phyloP scores from a whole-genome alignment of 176 grass and related monocot genomes.

The Aechmea fasciata region DNA sequence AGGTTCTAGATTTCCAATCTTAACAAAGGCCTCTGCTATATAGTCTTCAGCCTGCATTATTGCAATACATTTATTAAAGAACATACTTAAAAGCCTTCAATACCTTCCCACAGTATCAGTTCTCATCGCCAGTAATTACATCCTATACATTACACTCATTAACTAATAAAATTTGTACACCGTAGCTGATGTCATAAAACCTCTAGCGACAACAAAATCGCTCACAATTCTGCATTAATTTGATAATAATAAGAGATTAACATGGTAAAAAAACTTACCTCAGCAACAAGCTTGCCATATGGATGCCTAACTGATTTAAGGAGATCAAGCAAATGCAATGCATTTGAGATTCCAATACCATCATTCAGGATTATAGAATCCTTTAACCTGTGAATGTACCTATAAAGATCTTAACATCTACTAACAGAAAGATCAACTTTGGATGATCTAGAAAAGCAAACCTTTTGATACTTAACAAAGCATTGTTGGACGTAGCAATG shows the following conservation, averaged over 20 bases:
- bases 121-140: background rate
- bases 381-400: slow-evolving; percentile 37
- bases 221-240: background rate
- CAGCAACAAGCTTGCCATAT: slow-evolving; percentile 72
- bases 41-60: slow-evolving; percentile 58
- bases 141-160: no score
- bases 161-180: no score
- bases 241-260: background rate
- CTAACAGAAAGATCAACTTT: background rate
- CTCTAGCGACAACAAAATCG: background rate
- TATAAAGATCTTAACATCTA: slow-evolving; percentile 3
- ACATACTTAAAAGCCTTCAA: background rate
- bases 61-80: slow-evolving; percentile 6
- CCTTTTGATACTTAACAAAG: slow-evolving; percentile 40
- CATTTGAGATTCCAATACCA: slow-evolving; percentile 22
- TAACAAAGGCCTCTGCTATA: slow-evolving; percentile 58
- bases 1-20: slow-evolving; percentile 43
- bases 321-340: slow-evolving; percentile 44
- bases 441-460: slow-evolving; percentile 14
- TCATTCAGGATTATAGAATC: slow-evolving; percentile 31
- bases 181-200: no score
- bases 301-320: slow-evolving; percentile 62
- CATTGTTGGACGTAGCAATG: slow-evolving; percentile 34
- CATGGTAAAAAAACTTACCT: slow-evolving; percentile 41
- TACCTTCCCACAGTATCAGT: background rate